Evolutionary conservation across 2,329 filamentous ascomycete genomes (phyloP), one percentile per base, ranked within the genome.

Genomic region (Cytospora paraplurivora): DNA sequence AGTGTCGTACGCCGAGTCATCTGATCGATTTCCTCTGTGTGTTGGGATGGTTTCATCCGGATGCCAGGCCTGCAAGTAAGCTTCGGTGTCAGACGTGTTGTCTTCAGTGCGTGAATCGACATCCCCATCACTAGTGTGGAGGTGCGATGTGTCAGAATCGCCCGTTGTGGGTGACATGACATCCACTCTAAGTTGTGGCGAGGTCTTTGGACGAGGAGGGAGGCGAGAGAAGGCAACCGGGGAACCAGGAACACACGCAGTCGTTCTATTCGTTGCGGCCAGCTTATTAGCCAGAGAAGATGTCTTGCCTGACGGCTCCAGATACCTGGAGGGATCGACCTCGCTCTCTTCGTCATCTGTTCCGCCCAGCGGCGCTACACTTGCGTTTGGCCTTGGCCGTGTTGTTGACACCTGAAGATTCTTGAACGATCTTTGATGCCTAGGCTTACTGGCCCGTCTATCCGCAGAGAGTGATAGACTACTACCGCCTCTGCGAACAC

Each of bases 321-420:
- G n/a, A 7, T 69, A 67, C 50, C 67, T 69, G 1, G 69, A 67
- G 35, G 70, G 70, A 49, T 72, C 68, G 54, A 69, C 69, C 13
- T 51, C 60, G 47, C 56, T 62, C 27, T 41, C 19, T 21, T 58
- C 53, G 19, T 58, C 35, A 15, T 57, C 49, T 13, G 51, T 44
- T 10, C 52, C 56, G 17, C 54, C 59, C 11, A 55, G 50, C 10
- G 34, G 37, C 5, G 49, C 41, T 8, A 63, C 63, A 7, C 65
- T 58, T 2, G 65, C 63, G 53, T 60, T 67, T 7, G 68, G 64
- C 50, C 60, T 53, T 7, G 66, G 67, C 63, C 1, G 59, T 32
- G 10, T 66, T 60, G 63, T 56, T 4, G 66, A 67, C 49, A 70
- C 65, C 13, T 64, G 63, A 7, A 72, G 66, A 33, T 68, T 69